Evolutionary conservation across 148 eudicot species (phyloP).

Genomic region (Tetragonia tetragonoides): DNA sequence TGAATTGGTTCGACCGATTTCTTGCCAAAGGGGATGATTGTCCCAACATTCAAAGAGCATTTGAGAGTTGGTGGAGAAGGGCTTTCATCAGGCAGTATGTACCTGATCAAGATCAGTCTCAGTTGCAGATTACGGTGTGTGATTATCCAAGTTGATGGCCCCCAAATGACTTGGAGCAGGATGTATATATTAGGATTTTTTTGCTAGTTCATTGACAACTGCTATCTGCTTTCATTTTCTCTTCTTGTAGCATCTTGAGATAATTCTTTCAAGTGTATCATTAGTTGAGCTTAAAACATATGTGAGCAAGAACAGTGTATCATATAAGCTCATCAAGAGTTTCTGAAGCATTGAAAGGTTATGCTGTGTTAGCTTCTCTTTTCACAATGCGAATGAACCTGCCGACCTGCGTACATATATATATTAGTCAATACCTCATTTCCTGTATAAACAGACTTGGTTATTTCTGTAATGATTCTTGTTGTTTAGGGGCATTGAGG

Average conservation of each 20-base stretch:
- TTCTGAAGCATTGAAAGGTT: constrained; percentile 1
- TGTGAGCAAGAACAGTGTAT: not conserved
- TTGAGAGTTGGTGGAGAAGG: constrained; percentile 97
- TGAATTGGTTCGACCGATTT: constrained; percentile 85
- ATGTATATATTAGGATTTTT: constrained; percentile 26
- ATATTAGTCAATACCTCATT: not conserved
- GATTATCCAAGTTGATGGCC: constrained; percentile 41
- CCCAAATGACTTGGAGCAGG: constrained; percentile 12
- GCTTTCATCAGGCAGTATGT: constrained; percentile 72
- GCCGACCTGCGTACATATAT: not conserved
- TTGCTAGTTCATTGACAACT: constrained; percentile 15
- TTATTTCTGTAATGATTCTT: not conserved
- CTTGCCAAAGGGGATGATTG: constrained; percentile 88
- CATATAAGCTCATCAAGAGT: constrained; percentile 9
- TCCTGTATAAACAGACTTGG: not conserved
- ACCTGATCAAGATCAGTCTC: constrained; percentile 46
- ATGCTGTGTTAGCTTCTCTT: not conserved
- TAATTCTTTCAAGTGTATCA: constrained; percentile 7
- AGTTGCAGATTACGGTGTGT: constrained; percentile 70
- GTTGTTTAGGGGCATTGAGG: not conserved
- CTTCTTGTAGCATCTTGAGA: not conserved
- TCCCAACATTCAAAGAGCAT: constrained; percentile 91
- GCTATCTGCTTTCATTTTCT: not conserved
- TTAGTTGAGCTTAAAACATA: not conserved
- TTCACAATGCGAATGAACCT: not conserved